phyloP scores from a whole-genome alignment of 306 rosid genomes.

The Begonia fuchsioides region DNA sequence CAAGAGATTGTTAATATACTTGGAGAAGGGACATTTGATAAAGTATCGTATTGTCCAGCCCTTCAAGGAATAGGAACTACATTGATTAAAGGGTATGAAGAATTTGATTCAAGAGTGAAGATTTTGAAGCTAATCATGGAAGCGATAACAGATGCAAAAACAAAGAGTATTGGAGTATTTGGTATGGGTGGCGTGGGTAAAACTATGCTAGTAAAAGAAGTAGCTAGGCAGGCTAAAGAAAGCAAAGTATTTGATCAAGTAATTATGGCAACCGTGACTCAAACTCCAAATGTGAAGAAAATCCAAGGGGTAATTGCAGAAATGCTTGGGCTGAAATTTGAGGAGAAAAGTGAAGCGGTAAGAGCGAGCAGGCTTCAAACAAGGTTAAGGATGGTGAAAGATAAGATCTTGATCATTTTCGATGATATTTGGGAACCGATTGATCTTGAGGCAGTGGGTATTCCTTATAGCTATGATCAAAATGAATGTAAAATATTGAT shows the following conservation, averaged over 20 bases:
- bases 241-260: constrained; percentile 9
- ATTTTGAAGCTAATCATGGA: constrained; percentile 5
- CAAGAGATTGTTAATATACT: neutral
- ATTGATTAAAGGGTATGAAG: neutral
- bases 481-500: constrained; percentile 7
- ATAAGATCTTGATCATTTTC: constrained; percentile 7
- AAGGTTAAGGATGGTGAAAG: constrained; percentile 1
- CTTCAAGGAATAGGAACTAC: neutral
- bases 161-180: constrained; percentile 6
- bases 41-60: neutral
- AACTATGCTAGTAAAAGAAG: constrained; percentile 7
- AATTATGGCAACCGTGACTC: constrained; percentile 6
- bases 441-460: neutral
- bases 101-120: constrained; percentile 11
- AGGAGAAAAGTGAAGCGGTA: neutral
- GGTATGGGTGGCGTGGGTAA: constrained; percentile 20
- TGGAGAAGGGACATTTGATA: neutral
- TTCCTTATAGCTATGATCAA: neutral
- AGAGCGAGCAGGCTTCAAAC: constrained; percentile 3
- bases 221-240: constrained; percentile 1
- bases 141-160: constrained; percentile 7
- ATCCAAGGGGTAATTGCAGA: constrained; percentile 11
- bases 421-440: constrained; percentile 11
- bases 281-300: constrained; percentile 3
- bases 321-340: constrained; percentile 5